Conservation (phyloP, 106 monocot species). For the Dioscorea dumetorum region DNA sequence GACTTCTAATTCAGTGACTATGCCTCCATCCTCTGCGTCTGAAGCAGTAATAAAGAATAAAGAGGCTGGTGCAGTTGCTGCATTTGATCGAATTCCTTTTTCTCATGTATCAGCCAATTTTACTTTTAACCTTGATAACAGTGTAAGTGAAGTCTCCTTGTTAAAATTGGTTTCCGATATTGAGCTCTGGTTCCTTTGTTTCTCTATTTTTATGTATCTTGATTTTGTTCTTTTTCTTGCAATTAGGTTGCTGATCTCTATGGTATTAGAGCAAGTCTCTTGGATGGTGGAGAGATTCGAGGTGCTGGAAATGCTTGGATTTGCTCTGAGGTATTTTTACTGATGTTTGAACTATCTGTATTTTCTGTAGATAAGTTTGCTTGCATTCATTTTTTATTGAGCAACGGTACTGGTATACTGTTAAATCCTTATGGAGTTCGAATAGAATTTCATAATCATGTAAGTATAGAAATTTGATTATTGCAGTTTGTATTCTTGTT, state of each 20-base stretch:
- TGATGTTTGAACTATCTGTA: not conserved
- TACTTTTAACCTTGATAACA: slow-evolving; percentile 92
- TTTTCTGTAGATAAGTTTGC: not conserved
- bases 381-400: no score
- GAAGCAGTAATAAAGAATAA: slow-evolving; percentile 79
- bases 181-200: not conserved
- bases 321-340: slow-evolving; percentile 73
- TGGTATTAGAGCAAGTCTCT: slow-evolving; percentile 86
- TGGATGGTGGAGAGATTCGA: slow-evolving; percentile 98
- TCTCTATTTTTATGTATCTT: not conserved
- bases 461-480: no score
- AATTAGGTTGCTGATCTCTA: slow-evolving; percentile 91
- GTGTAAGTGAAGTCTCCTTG: slow-evolving; percentile 44
- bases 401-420: no score
- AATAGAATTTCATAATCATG: no score
- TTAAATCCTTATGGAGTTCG: no score
- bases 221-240: slow-evolving; percentile 4
- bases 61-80: slow-evolving; percentile 97
- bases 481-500: no score
- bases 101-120: slow-evolving; percentile 97
- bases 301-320: slow-evolving; percentile 99
- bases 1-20: slow-evolving; percentile 36
- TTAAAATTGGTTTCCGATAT: not conserved
- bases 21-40: slow-evolving; percentile 60
- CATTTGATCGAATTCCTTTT: slow-evolving; percentile 90